Conservation (phyloP, 73 alveolate species). For the Breviolum minutum region DNA sequence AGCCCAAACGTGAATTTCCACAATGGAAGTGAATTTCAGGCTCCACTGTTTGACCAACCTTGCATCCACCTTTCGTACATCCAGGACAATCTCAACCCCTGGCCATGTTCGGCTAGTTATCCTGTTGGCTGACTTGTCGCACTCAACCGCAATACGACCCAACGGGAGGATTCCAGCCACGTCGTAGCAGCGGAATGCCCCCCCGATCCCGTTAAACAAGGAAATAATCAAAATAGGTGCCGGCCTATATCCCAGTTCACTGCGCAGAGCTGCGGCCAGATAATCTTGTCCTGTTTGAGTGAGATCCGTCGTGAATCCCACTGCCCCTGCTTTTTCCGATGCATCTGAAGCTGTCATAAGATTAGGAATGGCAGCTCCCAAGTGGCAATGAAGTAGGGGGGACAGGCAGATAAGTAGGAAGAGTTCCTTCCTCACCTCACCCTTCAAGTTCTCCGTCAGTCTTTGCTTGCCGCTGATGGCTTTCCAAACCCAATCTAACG, state of each 20-base stretch:
- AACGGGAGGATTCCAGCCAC: neutral
- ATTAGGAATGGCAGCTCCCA: neutral
- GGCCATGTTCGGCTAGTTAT: neutral
- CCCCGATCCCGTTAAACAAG: neutral
- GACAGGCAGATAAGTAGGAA: neutral
- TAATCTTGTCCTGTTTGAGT: neutral
- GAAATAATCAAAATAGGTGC: neutral
- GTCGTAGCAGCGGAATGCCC: neutral
- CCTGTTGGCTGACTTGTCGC: neutral
- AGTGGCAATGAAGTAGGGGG: neutral
- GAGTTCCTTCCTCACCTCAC: neutral
- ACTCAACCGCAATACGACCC: neutral
- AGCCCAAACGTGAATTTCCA: neutral
- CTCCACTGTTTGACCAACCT: neutral
- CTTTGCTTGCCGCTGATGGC: neutral
- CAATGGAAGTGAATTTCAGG: neutral
- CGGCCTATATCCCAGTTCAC: too few species aligned
- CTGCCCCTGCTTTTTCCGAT: neutral
- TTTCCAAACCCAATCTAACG: neutral
- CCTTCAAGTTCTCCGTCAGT: neutral
- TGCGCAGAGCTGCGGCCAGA: neutral
- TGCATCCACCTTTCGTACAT: neutral
- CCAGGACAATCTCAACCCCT: neutral
- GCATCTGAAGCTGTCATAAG: neutral
- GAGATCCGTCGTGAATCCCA: neutral